Evolutionary conservation across 441 rosid species (phyloP).

Genomic region (Macaranga tanarius): DNA sequence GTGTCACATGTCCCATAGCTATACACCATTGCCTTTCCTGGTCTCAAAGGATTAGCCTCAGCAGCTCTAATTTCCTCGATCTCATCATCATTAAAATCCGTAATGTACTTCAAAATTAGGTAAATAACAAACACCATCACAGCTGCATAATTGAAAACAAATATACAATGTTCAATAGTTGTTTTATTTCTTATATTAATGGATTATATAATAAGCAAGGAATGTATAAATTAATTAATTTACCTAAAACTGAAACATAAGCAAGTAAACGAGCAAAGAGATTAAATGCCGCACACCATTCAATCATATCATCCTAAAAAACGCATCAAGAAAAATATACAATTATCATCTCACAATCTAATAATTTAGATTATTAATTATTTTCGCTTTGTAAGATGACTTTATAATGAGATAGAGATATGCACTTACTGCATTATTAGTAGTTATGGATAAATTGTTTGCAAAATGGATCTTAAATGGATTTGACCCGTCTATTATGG

Average conservation of each 20-base stretch:
- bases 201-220: too few relatives aligned
- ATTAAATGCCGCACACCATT: constrained; percentile 38
- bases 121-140: constrained; percentile 32
- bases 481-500: not conserved
- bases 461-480: not conserved
- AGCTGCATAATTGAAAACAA: constrained; percentile 28
- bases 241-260: constrained; percentile 52
- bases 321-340: not conserved
- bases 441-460: not conserved
- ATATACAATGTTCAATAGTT: too few relatives aligned
- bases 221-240: not conserved
- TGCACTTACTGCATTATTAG: not conserved
- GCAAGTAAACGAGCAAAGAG: constrained; percentile 42
- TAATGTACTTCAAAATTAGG: constrained; percentile 38
- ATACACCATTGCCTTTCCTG: constrained; percentile 25
- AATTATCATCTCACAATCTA: not conserved
- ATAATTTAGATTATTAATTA: not conserved
- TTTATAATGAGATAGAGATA: not conserved
- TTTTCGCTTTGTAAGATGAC: not conserved
- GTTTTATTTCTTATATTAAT: not conserved
- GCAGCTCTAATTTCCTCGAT: constrained; percentile 5
- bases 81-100: constrained; percentile 28
- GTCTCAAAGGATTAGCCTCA: constrained; percentile 19
- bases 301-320: constrained; percentile 37
- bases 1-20: constrained; percentile 40